Evolutionary conservation across 805 yeast species (phyloP).

Genomic region (Candida parachauliodes): DNA sequence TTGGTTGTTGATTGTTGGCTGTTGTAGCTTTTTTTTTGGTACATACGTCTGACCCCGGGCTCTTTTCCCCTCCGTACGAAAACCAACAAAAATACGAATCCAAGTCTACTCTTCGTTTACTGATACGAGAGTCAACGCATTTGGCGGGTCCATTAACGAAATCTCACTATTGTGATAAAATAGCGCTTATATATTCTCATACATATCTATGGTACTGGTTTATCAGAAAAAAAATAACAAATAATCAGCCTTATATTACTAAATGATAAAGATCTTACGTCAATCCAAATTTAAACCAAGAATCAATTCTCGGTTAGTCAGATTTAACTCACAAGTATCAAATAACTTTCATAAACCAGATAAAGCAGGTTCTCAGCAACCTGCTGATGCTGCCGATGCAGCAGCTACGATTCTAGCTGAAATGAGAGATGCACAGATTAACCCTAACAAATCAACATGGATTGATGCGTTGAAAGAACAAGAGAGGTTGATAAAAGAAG

Average conservation of each 20-base stretch:
- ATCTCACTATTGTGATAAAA: too few species aligned
- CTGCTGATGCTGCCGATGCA: constrained; percentile 70
- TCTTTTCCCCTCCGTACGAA: too few species aligned
- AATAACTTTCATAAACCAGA: constrained; percentile 29
- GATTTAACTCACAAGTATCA: constrained; percentile 5
- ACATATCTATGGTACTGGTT: neutral
- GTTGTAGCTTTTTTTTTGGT: too few species aligned
- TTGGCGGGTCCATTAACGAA: too few species aligned
- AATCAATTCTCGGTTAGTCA: neutral
- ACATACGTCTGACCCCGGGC: too few species aligned
- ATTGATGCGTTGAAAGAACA: constrained; percentile 76
- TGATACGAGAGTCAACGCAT: too few species aligned
- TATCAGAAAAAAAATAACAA: neutral
- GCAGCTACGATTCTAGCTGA: constrained; percentile 68
- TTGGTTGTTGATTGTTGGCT: too few species aligned
- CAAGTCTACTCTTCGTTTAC: too few species aligned
- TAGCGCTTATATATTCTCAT: too few species aligned
- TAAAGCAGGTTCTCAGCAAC: constrained; percentile 41
- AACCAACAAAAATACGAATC: too few species aligned
- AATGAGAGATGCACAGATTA: constrained; percentile 46
- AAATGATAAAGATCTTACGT: constrained; percentile 2
- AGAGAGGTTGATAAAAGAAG: constrained; percentile 64
- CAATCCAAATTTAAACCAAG: neutral
- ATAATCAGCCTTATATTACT: too few species aligned
- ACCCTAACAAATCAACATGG: constrained; percentile 68